phyloP scores from a whole-genome alignment of 164 flowering plant species.

The Berberis thunbergii region DNA sequence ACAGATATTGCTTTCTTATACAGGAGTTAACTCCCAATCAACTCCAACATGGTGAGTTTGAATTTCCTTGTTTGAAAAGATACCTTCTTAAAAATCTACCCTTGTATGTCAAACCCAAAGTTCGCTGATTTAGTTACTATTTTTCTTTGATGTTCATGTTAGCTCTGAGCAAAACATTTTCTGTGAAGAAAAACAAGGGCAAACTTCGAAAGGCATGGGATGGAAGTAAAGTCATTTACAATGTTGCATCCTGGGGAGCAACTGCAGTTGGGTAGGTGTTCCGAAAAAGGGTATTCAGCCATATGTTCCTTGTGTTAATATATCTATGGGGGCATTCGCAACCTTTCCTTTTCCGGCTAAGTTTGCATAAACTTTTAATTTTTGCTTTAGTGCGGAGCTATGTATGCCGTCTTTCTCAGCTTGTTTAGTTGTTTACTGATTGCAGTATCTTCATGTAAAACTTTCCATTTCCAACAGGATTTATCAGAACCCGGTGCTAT shows the following conservation, averaged over 20 bases:
- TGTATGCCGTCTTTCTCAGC: too few species aligned
- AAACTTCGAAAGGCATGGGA: conserved; percentile 91
- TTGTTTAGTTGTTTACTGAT: too few species aligned
- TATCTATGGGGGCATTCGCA: too few species aligned
- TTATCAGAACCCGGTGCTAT: conserved; percentile 79
- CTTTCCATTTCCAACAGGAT: conserved; percentile 37
- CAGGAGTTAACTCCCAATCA: conserved; percentile 88
- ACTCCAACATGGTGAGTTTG: conserved; percentile 72
- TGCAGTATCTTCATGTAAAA: too few species aligned
- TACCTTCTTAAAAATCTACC: too few species aligned
- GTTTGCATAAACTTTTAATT: too few species aligned
- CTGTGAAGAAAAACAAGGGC: conserved; percentile 73
- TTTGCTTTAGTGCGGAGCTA: too few species aligned
- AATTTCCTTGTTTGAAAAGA: too few species aligned
- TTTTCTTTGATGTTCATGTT: conserved; percentile 9
- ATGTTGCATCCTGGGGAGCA: conserved; percentile 97
- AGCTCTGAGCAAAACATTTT: conserved; percentile 88
- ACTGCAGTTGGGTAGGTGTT: conserved; percentile 82
- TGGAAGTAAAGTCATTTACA: conserved; percentile 83
- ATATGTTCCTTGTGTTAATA: too few species aligned
- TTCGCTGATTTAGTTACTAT: conserved; percentile 4
- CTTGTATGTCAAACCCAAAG: too few species aligned
- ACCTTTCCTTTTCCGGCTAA: too few species aligned
- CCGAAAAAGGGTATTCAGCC: too few species aligned
- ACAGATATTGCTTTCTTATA: conserved; percentile 8